These are phyloP conservation scores for Protomyces inundatus DNA, from an alignment of 1,139 yeast genomes.

Conservation along the genomic window DNA sequence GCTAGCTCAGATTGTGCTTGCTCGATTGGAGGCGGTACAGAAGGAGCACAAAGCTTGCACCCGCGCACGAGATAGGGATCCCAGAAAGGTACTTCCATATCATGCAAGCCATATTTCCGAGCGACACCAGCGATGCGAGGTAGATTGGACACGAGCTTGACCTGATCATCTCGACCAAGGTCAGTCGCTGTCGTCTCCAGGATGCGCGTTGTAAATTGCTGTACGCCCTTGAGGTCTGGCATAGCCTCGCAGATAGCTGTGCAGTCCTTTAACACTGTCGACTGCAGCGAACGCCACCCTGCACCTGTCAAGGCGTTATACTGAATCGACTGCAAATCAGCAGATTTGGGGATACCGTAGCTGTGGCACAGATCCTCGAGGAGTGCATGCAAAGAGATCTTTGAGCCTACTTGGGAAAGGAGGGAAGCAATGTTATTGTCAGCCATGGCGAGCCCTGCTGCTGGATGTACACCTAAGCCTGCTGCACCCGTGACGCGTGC, in stretches of 20 bases:
- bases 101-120: constrained; percentile 35
- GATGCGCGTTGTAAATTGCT: constrained; percentile 49
- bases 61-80: constrained; percentile 63
- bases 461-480: constrained; percentile 32
- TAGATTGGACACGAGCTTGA: constrained; percentile 36
- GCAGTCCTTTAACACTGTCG: constrained; percentile 54
- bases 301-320: constrained; percentile 34
- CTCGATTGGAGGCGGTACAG: neutral
- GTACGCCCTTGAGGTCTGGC: constrained; percentile 47
- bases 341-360: constrained; percentile 33
- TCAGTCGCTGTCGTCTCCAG: constrained; percentile 47
- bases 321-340: constrained; percentile 18
- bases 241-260: constrained; percentile 51
- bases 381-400: constrained; percentile 28
- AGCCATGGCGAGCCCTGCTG: constrained; percentile 26
- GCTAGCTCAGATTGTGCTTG: neutral
- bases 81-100: constrained; percentile 50
- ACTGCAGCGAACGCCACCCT: constrained; percentile 58
- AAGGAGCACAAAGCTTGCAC: constrained; percentile 35
- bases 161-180: constrained; percentile 49
- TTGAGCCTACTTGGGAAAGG: neutral
- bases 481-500: constrained; percentile 34
- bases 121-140: constrained; percentile 37
- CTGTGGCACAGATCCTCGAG: constrained; percentile 37
- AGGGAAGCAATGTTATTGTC: constrained; percentile 9